A percentile compares a stretch with the other conserved stretches of the same genome.
These are phyloP conservation scores for Lotus japonicus DNA, from an alignment of 306 rosid genomes.

Conservation along the genomic window DNA sequence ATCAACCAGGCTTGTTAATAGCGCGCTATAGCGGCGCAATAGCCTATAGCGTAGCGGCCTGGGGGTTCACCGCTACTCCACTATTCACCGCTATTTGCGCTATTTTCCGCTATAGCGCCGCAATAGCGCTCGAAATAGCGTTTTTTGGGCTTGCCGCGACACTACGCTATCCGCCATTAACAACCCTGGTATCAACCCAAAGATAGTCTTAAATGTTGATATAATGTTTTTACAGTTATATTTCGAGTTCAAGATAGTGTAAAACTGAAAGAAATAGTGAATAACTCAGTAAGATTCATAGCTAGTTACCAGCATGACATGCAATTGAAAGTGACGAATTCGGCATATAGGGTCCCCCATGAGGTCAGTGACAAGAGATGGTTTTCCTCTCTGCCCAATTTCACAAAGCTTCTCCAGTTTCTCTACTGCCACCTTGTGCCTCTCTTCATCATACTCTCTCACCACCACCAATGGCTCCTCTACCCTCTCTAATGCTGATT, in stretches of 20 bases:
- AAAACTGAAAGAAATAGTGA: not conserved
- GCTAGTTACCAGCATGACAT: slow-evolving; percentile 68
- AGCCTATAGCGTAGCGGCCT: too few species aligned
- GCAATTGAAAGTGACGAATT: slow-evolving; percentile 64
- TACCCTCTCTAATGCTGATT: slow-evolving; percentile 12
- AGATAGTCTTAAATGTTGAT: not conserved
- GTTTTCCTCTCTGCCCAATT: slow-evolving; percentile 55
- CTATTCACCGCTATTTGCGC: too few species aligned
- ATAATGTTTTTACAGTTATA: not conserved
- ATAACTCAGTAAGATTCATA: not conserved
- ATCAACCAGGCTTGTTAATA: too few species aligned
- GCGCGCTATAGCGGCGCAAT: too few species aligned
- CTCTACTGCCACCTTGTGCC: slow-evolving; percentile 59
- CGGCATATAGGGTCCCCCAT: slow-evolving; percentile 90
- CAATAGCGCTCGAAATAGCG: too few species aligned
- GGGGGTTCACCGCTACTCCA: too few species aligned
- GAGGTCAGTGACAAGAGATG: slow-evolving; percentile 78
- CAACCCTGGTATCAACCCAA: too few species aligned
- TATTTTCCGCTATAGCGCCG: too few species aligned
- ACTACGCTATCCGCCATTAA: too few species aligned
- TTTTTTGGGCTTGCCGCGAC: too few species aligned
- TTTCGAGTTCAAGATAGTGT: not conserved
- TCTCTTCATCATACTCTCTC: slow-evolving; percentile 63
- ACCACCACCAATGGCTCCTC: slow-evolving; percentile 27
- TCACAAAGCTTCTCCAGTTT: slow-evolving; percentile 77